Conservation (phyloP, 257 asterid genomes). For the Lantana camara region DNA sequence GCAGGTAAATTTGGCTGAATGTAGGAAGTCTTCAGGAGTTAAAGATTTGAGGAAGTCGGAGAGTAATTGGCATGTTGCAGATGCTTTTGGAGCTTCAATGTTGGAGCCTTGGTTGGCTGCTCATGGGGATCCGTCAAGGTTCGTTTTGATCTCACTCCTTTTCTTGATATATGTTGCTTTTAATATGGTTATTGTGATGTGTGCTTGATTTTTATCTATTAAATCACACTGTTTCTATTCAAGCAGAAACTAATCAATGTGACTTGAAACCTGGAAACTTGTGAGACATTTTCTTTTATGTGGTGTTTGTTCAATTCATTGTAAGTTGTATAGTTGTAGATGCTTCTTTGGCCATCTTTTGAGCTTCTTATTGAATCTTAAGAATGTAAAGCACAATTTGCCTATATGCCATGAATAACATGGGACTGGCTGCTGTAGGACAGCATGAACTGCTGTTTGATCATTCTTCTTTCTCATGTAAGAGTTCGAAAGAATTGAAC, state of each 20-base stretch:
- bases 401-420: not conserved
- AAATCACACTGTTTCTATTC: not conserved
- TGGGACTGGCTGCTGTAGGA: not conserved
- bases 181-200: slow-evolving; percentile 11
- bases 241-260: not conserved
- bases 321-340: no score
- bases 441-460: not conserved
- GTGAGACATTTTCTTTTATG: not conserved
- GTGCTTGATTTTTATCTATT: slow-evolving; percentile 1
- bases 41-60: slow-evolving; percentile 61
- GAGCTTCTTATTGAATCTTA: not conserved
- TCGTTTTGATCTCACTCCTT: slow-evolving; percentile 25
- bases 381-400: not conserved
- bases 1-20: slow-evolving; percentile 89
- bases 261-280: not conserved
- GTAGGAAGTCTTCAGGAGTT: slow-evolving; percentile 63
- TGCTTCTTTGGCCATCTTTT: slow-evolving; percentile 18
- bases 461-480: not conserved
- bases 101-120: slow-evolving; percentile 95
- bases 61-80: slow-evolving; percentile 58
- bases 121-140: slow-evolving; percentile 92
- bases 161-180: slow-evolving; percentile 15
- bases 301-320: not conserved
- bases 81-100: slow-evolving; percentile 84
- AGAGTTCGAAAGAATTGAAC: not conserved